Evolutionary conservation across 495 filamentous ascomycete genomes (phyloP), one percentile per base, ranked within the genome.

Genomic region (Pyrenopolyporus hunteri): DNA sequence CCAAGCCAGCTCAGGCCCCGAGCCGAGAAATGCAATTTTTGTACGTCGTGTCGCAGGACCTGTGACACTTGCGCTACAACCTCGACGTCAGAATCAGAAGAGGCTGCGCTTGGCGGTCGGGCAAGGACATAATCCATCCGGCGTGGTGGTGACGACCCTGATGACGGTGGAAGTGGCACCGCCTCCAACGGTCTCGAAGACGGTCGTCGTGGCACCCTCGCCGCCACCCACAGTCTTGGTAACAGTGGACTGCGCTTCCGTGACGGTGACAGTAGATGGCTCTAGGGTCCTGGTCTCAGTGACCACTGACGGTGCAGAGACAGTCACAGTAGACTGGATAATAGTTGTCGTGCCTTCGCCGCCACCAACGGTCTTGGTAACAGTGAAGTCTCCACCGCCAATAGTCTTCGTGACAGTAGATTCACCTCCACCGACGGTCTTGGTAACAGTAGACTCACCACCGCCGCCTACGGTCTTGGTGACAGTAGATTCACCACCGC

Each of bases 71-170:
- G 46, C 37, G n/a, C 31, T 47, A 45, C 32, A 11, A 13, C 33
- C 11, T 32, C 9, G 23, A 11, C 25, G 6, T 17, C 14, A 7
- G 8, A 17, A 50, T 42, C n/a, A n/a, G n/a, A n/a, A 63, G 23
- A 53, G 25, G 6, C 20, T 32, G 19, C 11, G 28, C 3, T 11
- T 47, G 16, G 17, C 1, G 23, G 45, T 55, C 7, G 53, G 28
- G 43, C 66, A 66, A 16, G 56, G 33, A n/a, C 63, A 69, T 23
- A 54, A 43, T 5, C 58, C 63, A 5, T 61, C 37, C 2, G 58
- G 52, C 26, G 45, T 22, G 43, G 54, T n/a, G 13, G 66, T 65
- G 19, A 64, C 54, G 10, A 59, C 39, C 7, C 36, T 60, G 14
- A 52, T 59, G 26, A 64, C 19, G 6, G 60, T 64, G 16, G 56